Percentiles rank a stretch among this genome's conserved stretches.
Conservation (phyloP, 805 yeast species). For the Sungouiozyma ichnusensis region DNA sequence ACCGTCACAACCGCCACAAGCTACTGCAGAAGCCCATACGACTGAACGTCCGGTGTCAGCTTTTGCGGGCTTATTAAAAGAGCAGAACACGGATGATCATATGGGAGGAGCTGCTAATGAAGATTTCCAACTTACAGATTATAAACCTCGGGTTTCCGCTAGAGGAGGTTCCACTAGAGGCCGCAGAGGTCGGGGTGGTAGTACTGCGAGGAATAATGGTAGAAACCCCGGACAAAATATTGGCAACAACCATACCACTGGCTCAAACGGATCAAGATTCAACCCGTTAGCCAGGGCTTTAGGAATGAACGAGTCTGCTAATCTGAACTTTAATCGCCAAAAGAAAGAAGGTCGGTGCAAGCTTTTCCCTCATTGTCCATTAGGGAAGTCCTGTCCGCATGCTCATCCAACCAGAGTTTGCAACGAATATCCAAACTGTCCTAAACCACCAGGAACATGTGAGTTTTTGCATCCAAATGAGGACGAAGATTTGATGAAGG, state of each 20-base stretch:
- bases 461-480: constrained; percentile 75
- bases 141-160: constrained; percentile 13
- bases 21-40: constrained; percentile 9
- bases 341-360: constrained; percentile 56
- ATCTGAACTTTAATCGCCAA: constrained; percentile 31
- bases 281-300: constrained; percentile 33
- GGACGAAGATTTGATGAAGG: constrained; percentile 63
- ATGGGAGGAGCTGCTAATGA: constrained; percentile 7
- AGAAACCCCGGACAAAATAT: constrained; percentile 14
- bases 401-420: constrained; percentile 77
- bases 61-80: constrained; percentile 19
- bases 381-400: constrained; percentile 54
- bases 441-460: constrained; percentile 74
- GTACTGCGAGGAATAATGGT: constrained; percentile 9
- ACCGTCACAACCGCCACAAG: constrained; percentile 13
- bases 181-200: constrained; percentile 10
- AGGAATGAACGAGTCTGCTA: constrained; percentile 24
- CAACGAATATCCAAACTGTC: constrained; percentile 65
- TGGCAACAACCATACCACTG: constrained; percentile 15
- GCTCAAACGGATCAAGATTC: constrained; percentile 21
- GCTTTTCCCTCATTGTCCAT: constrained; percentile 59
- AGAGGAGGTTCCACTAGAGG: constrained; percentile 2
- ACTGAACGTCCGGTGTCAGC: constrained; percentile 21
- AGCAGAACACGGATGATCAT: constrained; percentile 6
- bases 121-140: constrained; percentile 8